A percentile compares a stretch with the other conserved stretches of the same genome.
Evolutionary conservation across 108 stramenopile species (phyloP).

Genomic region (Licmophora abbreviata): DNA sequence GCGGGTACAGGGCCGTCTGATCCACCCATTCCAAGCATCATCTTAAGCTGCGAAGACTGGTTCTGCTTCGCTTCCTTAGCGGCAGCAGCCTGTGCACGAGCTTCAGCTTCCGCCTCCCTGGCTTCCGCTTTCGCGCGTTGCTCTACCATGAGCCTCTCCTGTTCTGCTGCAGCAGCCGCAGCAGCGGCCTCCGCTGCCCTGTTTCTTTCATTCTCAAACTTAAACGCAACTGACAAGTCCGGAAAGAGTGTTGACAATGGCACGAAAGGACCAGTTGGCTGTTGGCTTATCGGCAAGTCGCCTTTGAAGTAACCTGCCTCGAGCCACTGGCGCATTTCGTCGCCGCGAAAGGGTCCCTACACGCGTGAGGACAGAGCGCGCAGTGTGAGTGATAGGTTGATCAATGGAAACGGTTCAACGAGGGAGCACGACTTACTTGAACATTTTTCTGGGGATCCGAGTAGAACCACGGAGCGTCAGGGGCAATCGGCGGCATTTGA

Average conservation of each 20-base stretch:
- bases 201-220: conserved; percentile 11
- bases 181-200: conserved; percentile 18
- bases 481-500: conserved; percentile 20
- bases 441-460: conserved; percentile 87
- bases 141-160: conserved; percentile 3
- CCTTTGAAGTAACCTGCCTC: conserved; percentile 97
- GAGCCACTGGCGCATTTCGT: conserved; percentile 97
- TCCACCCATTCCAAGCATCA: conserved; percentile 74
- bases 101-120: not conserved
- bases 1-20: conserved; percentile 16
- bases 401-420: no score
- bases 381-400: not conserved
- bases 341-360: conserved; percentile 89
- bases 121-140: conserved; percentile 4
- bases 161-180: conserved; percentile 19
- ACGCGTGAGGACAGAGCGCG: not conserved
- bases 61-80: conserved; percentile 30
- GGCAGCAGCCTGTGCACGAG: conserved; percentile 7
- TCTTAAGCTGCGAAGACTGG: conserved; percentile 73
- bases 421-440: conserved; percentile 36
- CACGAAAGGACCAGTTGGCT: conserved; percentile 63
- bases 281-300: conserved; percentile 81
- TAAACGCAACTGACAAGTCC: conserved; percentile 62
- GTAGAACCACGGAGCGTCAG: conserved; percentile 82
- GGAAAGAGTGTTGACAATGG: conserved; percentile 61